phyloP scores from a whole-genome alignment of 1,284 basidiomycete genomes.

The Coniferiporia weirii region DNA sequence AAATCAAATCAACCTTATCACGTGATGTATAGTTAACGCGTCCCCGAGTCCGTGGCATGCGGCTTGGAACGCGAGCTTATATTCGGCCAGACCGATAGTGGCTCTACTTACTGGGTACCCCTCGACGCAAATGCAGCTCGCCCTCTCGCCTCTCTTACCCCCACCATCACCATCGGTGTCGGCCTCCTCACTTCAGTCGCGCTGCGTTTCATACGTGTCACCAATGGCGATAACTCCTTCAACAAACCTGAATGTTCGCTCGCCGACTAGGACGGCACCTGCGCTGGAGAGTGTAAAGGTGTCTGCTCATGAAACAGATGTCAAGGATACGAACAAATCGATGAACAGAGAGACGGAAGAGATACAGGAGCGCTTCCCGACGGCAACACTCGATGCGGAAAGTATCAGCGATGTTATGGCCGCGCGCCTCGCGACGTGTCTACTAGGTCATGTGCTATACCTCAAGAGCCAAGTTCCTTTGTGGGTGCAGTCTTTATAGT shows the following conservation, averaged over 20 bases:
- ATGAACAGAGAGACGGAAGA: neutral
- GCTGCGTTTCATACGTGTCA: neutral
- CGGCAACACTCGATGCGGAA: slow-evolving; percentile 45
- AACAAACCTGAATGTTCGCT: neutral
- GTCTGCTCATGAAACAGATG: neutral
- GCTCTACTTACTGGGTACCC: neutral
- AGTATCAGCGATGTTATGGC: slow-evolving; percentile 52
- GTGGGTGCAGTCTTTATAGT: slow-evolving; percentile 37
- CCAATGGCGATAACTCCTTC: neutral
- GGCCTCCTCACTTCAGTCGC: neutral
- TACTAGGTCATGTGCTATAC: slow-evolving; percentile 65
- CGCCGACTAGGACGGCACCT: neutral
- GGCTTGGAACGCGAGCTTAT: too few species aligned
- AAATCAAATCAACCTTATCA: too few species aligned
- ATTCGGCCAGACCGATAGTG: neutral
- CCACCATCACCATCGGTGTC: neutral
- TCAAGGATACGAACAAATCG: neutral
- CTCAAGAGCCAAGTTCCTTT: slow-evolving; percentile 72
- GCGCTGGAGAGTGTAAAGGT: neutral
- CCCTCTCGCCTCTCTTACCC: neutral
- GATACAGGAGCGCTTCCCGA: slow-evolving; percentile 27
- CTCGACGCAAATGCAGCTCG: neutral
- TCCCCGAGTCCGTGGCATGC: too few species aligned
- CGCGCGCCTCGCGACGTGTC: slow-evolving; percentile 49
- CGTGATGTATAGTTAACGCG: too few species aligned